A percentile compares a stretch with the other conserved stretches of the same genome.
Evolutionary conservation across 2,329 filamentous ascomycete genomes (phyloP).

Genomic region (Phyllosticta capitalensis): DNA sequence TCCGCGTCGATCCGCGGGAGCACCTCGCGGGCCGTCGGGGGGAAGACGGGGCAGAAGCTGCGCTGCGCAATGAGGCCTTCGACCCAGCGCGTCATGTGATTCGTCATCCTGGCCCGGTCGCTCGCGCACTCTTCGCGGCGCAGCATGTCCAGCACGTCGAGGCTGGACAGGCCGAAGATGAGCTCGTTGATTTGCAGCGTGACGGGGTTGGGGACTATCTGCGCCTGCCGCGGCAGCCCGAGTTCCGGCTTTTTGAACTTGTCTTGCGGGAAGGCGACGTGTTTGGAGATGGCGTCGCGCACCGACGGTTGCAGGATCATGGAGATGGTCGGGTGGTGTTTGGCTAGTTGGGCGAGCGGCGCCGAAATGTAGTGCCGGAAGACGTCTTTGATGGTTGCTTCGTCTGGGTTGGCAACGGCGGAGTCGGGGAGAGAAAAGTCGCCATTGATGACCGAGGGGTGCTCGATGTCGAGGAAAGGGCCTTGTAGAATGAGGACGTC

Average conservation of each 20-base stretch:
- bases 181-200: conserved; percentile 81
- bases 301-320: conserved; percentile 76
- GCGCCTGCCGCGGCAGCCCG: conserved; percentile 65
- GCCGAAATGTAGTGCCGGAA: conserved; percentile 74
- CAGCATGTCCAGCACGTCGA: conserved; percentile 77
- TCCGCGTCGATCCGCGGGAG: conserved; percentile 42
- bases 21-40: conserved; percentile 60
- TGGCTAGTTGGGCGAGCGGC: conserved; percentile 59
- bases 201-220: conserved; percentile 82
- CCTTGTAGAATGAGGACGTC: conserved; percentile 75
- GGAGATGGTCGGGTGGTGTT: conserved; percentile 66
- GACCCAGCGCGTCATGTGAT: conserved; percentile 61
- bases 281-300: conserved; percentile 69
- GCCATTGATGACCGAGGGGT: conserved; percentile 66
- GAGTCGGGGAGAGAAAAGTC: conserved; percentile 35
- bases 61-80: conserved; percentile 78
- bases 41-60: conserved; percentile 85
- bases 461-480: conserved; percentile 85
- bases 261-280: conserved; percentile 80
- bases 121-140: conserved; percentile 61
- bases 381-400: conserved; percentile 68
- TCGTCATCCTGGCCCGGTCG: conserved; percentile 45
- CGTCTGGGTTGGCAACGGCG: conserved; percentile 48
- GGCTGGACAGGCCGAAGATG: conserved; percentile 68
- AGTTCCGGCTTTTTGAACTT: conserved; percentile 60